A percentile compares a stretch with the other conserved stretches of the same genome.
These are phyloP conservation scores for Cryptosporidium parvum DNA, from an alignment of 169 alveolate species.

Conservation along the genomic window DNA sequence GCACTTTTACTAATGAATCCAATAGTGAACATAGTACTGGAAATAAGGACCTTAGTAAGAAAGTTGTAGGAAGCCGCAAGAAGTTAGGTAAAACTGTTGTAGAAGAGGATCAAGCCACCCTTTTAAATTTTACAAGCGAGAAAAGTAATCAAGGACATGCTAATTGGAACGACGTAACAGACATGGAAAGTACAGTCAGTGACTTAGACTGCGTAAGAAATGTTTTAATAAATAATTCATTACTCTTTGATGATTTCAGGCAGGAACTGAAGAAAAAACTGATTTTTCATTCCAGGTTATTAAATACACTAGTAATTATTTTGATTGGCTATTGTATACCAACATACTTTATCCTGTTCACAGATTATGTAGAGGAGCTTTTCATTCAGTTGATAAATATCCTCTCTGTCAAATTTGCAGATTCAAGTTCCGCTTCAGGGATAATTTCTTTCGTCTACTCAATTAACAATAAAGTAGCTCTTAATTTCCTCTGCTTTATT, in stretches of 20 bases:
- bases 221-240: conserved; percentile 27
- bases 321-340: conserved; percentile 60
- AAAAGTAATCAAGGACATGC: background rate
- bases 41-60: background rate
- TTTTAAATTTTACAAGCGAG: background rate
- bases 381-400: conserved; percentile 25
- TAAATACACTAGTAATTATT: conserved; percentile 29
- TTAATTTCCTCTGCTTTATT: conserved; percentile 29
- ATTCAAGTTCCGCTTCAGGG: background rate
- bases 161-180: conserved; percentile 50
- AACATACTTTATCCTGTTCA: conserved; percentile 54
- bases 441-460: conserved; percentile 8
- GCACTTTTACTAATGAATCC: background rate
- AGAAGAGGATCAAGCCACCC: background rate
- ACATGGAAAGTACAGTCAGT: conserved; percentile 47
- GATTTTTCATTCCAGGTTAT: conserved; percentile 25
- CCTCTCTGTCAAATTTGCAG: conserved; percentile 13
- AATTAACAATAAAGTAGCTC: conserved; percentile 6
- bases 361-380: conserved; percentile 62
- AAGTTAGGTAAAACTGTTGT: conserved; percentile 6
- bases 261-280: conserved; percentile 28
- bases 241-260: conserved; percentile 49
- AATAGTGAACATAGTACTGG: background rate
- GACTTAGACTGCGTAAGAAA: conserved; percentile 71
- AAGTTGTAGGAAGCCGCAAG: background rate